These are phyloP conservation scores for Leishmania amazonensis DNA, from an alignment of 208 protist species.

Conservation along the genomic window DNA sequence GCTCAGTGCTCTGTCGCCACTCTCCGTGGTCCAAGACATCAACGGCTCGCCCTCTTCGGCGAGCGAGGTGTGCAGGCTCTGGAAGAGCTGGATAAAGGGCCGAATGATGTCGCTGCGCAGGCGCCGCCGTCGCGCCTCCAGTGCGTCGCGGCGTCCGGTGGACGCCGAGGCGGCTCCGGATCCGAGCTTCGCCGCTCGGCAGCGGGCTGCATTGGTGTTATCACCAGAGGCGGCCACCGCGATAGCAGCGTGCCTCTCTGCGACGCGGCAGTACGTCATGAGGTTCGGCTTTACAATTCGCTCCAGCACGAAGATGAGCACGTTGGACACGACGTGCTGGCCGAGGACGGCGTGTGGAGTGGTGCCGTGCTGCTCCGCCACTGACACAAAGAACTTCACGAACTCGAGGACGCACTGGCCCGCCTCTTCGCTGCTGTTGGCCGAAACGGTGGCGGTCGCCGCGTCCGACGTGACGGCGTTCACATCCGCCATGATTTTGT, in stretches of 20 bases:
- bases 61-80: conserved; percentile 51
- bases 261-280: conserved; percentile 34
- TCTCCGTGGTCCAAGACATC: conserved; percentile 1
- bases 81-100: conserved; percentile 54
- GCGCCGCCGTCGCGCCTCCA: conserved; percentile 33
- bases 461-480: conserved; percentile 9
- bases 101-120: conserved; percentile 57
- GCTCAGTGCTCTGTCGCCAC: neutral
- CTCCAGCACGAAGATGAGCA: conserved; percentile 68
- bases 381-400: conserved; percentile 42
- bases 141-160: conserved; percentile 16
- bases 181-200: too few relatives aligned
- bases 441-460: neutral
- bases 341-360: conserved; percentile 61
- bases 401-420: conserved; percentile 46
- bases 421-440: conserved; percentile 37
- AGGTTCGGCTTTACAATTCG: conserved; percentile 66
- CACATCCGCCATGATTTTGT: conserved; percentile 28
- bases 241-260: conserved; percentile 19
- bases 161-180: neutral
- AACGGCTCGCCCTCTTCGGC: conserved; percentile 33
- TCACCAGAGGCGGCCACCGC: neutral
- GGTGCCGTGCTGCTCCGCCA: conserved; percentile 46
- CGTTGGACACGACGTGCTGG: conserved; percentile 74
- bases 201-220: neutral